A percentile compares a stretch with the other conserved stretches of the same genome.
Evolutionary conservation across 805 yeast species (phyloP).

Genomic region (Kodamaea nitidulidarum): DNA sequence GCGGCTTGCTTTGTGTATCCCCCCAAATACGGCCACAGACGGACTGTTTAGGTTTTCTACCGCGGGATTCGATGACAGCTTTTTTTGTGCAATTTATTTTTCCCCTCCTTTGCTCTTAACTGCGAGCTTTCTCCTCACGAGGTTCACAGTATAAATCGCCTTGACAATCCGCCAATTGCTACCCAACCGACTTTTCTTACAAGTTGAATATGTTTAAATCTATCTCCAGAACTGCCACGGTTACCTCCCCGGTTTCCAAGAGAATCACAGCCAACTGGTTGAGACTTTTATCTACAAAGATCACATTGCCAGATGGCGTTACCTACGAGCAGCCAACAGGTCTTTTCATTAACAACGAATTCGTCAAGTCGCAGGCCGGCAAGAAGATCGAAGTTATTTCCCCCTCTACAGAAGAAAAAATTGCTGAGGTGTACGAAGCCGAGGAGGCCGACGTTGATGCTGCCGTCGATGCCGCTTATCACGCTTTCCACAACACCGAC

Average conservation of each 20-base stretch:
- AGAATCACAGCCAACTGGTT: conserved; percentile 1
- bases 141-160: not conserved
- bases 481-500: conserved; percentile 56
- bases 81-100: not conserved
- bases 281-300: conserved; percentile 30
- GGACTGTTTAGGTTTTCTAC: too few species aligned
- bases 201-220: conserved; percentile 1
- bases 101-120: conserved; percentile 5
- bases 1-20: too few species aligned
- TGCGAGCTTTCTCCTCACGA: not conserved
- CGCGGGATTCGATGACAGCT: not conserved
- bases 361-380: conserved; percentile 54
- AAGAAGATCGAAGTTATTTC: conserved; percentile 59
- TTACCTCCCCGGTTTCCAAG: not conserved
- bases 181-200: not conserved
- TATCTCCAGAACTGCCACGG: conserved; percentile 3
- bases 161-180: not conserved
- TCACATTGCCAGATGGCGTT: conserved; percentile 69
- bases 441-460: conserved; percentile 71
- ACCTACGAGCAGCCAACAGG: conserved; percentile 81
- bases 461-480: conserved; percentile 83
- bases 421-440: conserved; percentile 70
- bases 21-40: too few species aligned
- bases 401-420: conserved; percentile 69
- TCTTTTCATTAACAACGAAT: conserved; percentile 82